phyloP scores from a whole-genome alignment of 2,329 filamentous ascomycete species.

The Colletotrichum australisinense region DNA sequence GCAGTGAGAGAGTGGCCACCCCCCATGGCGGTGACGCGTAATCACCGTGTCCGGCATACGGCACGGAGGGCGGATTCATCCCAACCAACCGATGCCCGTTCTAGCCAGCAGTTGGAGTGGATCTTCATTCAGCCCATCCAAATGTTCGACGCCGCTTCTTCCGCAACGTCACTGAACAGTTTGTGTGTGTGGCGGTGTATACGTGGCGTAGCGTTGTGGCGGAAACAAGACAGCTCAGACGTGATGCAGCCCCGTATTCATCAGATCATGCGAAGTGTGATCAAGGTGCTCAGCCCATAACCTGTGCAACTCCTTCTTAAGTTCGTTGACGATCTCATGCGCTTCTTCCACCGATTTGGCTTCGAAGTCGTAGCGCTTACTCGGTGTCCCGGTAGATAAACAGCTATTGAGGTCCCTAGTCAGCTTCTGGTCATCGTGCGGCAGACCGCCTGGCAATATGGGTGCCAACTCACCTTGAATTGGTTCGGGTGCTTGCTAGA shows the following conservation, averaged over 20 bases:
- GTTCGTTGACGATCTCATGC: conserved; percentile 80
- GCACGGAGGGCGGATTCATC: neutral
- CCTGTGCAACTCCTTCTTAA: conserved; percentile 73
- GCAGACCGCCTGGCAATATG: neutral
- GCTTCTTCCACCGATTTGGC: conserved; percentile 79
- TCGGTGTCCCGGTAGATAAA: conserved; percentile 81
- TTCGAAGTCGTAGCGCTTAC: conserved; percentile 88
- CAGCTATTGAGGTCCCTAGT: conserved; percentile 52
- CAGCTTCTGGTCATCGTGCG: neutral
- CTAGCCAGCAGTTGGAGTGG: conserved; percentile 18
- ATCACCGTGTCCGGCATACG: conserved; percentile 8
- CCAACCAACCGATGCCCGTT: conserved; percentile 13
- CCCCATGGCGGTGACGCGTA: conserved; percentile 26
- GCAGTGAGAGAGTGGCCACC: neutral
- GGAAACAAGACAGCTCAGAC: conserved; percentile 1
- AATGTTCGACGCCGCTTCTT: neutral
- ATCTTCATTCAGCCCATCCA: neutral
- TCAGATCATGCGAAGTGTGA: neutral
- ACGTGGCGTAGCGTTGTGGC: conserved; percentile 26
- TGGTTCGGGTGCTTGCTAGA: conserved; percentile 83
- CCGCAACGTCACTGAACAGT: conserved; percentile 8
- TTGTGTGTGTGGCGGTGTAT: conserved; percentile 26
- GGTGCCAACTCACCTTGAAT: conserved; percentile 71
- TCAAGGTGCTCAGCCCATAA: conserved; percentile 30
- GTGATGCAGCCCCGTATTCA: neutral